Evolutionary conservation across 2,329 filamentous ascomycete genomes (phyloP).

Genomic region (Epichloe amarillans): DNA sequence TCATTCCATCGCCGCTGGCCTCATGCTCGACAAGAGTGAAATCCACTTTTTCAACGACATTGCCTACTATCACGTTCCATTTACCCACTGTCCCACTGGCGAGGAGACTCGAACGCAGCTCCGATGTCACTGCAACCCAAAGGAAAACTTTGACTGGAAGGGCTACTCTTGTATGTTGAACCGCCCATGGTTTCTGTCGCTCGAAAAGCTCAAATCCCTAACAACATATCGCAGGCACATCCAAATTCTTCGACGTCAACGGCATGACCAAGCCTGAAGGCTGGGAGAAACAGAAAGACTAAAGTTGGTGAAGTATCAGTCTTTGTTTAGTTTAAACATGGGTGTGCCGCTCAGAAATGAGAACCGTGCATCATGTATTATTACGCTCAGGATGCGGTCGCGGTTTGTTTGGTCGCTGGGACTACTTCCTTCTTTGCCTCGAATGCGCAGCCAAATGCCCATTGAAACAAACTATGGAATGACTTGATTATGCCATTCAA

Average conservation of each 20-base stretch:
- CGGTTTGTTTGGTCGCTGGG: background rate
- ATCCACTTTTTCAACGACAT: slow-evolving; percentile 99
- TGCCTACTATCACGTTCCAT: slow-evolving; percentile 93
- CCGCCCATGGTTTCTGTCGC: too few species aligned
- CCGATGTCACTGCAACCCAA: slow-evolving; percentile 88
- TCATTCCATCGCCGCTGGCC: slow-evolving; percentile 84
- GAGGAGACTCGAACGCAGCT: slow-evolving; percentile 73
- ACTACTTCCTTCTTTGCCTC: background rate
- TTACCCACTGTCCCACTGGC: slow-evolving; percentile 91
- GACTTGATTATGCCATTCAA: background rate
- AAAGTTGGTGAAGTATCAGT: background rate
- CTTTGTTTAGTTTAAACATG: background rate
- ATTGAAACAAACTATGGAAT: background rate
- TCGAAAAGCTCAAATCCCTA: background rate
- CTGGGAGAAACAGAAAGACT: slow-evolving; percentile 39
- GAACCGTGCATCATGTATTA: background rate
- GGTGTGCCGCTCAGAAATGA: background rate
- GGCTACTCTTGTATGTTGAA: slow-evolving; percentile 77
- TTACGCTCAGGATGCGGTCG: background rate
- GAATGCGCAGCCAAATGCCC: background rate
- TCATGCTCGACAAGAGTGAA: slow-evolving; percentile 83
- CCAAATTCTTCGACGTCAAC: slow-evolving; percentile 75
- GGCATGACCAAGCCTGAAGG: slow-evolving; percentile 71
- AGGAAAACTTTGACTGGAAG: slow-evolving; percentile 99
- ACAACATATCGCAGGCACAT: slow-evolving; percentile 35